Conservation (phyloP, 169 alveolate genomes). For the Plasmodium relictum region DNA sequence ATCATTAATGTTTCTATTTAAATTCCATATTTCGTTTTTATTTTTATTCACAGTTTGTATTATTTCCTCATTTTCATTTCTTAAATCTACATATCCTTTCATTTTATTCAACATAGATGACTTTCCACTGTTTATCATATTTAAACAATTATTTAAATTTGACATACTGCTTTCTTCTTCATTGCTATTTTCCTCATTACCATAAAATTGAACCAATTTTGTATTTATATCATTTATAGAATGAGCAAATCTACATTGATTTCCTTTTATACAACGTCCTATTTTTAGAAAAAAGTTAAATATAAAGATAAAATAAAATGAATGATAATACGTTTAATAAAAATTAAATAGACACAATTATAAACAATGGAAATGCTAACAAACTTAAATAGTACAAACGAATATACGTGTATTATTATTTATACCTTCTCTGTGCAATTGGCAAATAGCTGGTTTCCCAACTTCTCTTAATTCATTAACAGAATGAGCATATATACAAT, state of each 20-base stretch:
- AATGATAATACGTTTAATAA: too few relatives aligned
- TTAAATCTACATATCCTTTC: slow-evolving; percentile 2
- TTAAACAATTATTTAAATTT: slow-evolving; percentile 7
- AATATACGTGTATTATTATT: background rate
- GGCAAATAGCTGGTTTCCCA: slow-evolving; percentile 64
- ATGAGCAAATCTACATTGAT: slow-evolving; percentile 64
- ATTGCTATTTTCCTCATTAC: background rate
- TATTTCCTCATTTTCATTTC: background rate
- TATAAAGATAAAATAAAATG: background rate
- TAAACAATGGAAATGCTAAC: background rate
- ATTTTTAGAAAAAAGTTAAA: background rate
- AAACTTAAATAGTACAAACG: background rate
- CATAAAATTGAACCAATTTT: slow-evolving; percentile 49
- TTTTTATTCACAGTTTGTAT: background rate
- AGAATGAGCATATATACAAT: slow-evolving; percentile 65
- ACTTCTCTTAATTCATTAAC: slow-evolving; percentile 69
- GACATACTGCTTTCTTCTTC: slow-evolving; percentile 16
- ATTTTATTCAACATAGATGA: background rate
- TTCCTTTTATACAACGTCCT: slow-evolving; percentile 63
- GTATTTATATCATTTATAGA: slow-evolving; percentile 67
- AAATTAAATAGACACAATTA: background rate
- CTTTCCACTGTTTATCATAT: background rate
- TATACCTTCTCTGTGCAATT: slow-evolving; percentile 64
- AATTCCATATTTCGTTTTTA: slow-evolving; percentile 4
- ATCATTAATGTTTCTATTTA: slow-evolving; percentile 8